These are phyloP conservation scores for Potentilla sterilis DNA, from an alignment of 306 rosid species.

Conservation along the genomic window DNA sequence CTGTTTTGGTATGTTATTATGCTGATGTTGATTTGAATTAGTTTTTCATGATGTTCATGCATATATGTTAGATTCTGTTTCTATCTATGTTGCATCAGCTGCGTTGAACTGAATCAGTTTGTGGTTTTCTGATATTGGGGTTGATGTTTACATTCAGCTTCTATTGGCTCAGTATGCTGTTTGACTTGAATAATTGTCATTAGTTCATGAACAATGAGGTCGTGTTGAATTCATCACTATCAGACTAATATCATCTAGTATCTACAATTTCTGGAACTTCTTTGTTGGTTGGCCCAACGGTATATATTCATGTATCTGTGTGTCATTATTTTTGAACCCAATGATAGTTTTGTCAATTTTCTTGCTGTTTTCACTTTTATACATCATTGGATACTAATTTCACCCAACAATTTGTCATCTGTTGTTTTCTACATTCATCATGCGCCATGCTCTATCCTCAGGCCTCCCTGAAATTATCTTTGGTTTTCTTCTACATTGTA, in stretches of 20 bases:
- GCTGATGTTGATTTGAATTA: too few relatives aligned
- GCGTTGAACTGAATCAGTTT: not conserved
- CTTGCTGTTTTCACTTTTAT: not conserved
- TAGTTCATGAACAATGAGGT: not conserved
- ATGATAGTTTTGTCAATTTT: not conserved
- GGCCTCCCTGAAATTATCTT: not conserved
- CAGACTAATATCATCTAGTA: too few relatives aligned
- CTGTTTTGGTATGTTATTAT: too few relatives aligned
- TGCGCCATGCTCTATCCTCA: not conserved
- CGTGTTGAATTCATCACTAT: not conserved
- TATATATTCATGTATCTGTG: conserved; percentile 8
- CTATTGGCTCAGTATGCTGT: not conserved
- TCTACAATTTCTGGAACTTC: conserved; percentile 93
- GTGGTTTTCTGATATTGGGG: not conserved
- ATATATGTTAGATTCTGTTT: too few relatives aligned
- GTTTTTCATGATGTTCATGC: too few relatives aligned
- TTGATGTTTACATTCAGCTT: not conserved
- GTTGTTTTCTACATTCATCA: not conserved
- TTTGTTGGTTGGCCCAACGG: conserved; percentile 75
- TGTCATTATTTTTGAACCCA: not conserved
- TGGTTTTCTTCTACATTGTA: not conserved
- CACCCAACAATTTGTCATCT: not conserved
- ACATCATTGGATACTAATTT: not conserved
- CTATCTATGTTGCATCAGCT: not conserved
- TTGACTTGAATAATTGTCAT: not conserved